Conservation (phyloP, 306 rosid species). For the Cicer judaicum region DNA sequence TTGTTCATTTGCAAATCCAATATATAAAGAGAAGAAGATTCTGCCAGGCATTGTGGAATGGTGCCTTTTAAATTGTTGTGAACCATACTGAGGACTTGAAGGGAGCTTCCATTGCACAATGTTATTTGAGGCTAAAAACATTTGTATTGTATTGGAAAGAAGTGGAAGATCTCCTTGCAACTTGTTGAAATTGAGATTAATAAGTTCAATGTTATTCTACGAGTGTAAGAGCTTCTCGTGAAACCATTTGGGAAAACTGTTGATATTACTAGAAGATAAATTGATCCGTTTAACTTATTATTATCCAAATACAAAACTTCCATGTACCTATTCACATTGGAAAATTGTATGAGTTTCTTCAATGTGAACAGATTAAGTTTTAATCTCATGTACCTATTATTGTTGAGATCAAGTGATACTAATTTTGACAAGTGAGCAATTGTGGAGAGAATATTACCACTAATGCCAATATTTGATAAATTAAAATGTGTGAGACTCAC, state of each 20-base stretch:
- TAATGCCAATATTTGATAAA: no score
- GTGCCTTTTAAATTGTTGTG: conserved; percentile 28
- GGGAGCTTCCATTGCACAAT: conserved; percentile 25
- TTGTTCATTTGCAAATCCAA: conserved; percentile 46
- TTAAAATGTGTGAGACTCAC: no score
- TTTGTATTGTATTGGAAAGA: background rate
- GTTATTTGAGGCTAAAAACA: conserved; percentile 43
- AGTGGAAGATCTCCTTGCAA: conserved; percentile 44
- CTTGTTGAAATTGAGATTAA: conserved; percentile 44
- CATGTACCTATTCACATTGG: no score
- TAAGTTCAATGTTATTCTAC: rapidly evolving
- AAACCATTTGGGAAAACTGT: conserved; percentile 42
- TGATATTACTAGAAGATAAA: conserved; percentile 38
- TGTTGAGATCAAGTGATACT: no score
- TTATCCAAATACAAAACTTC: rapidly evolving
- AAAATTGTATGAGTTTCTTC: no score
- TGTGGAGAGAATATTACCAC: no score
- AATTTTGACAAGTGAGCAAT: no score
- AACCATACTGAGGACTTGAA: background rate
- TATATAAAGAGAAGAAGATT: background rate
- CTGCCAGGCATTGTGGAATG: conserved; percentile 40
- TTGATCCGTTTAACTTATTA: conserved; percentile 43
- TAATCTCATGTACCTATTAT: no score
- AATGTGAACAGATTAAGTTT: no score
- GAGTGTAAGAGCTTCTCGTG: conserved; percentile 7